These are phyloP conservation scores for Lasiodiplodia theobromae DNA, from an alignment of 2,329 filamentous ascomycete species.

Conservation along the genomic window DNA sequence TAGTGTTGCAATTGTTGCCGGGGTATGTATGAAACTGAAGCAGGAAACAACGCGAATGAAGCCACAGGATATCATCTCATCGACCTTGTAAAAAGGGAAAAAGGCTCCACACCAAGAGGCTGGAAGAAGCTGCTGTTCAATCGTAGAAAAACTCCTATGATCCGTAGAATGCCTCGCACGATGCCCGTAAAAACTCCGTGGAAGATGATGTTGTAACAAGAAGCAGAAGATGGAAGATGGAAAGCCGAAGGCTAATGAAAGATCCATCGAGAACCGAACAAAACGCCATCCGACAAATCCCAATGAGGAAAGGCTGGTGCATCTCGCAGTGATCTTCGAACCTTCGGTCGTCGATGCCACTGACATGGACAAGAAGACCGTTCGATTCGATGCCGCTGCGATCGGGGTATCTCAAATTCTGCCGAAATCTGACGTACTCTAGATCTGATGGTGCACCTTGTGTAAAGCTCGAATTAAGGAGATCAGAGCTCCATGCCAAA, in stretches of 20 bases:
- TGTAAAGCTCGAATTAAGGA: constrained; percentile 3
- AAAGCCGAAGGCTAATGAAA: constrained; percentile 6
- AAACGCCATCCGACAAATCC: constrained; percentile 25
- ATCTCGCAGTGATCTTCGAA: constrained; percentile 17
- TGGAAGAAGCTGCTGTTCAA: constrained; percentile 18
- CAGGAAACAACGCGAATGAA: not conserved
- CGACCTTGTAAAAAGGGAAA: constrained; percentile 12
- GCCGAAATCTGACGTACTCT: constrained; percentile 29
- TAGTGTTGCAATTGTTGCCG: constrained; percentile 18
- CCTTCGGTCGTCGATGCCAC: constrained; percentile 7
- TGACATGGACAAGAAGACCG: constrained; percentile 15
- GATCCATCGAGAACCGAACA: constrained; percentile 16
- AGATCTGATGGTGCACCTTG: constrained; percentile 21
- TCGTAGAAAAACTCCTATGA: constrained; percentile 23
- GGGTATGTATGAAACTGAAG: constrained; percentile 22
- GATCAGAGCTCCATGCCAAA: constrained; percentile 73
- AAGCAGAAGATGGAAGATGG: not conserved
- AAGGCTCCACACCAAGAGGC: constrained; percentile 13
- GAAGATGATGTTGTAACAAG: constrained; percentile 28
- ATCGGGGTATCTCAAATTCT: constrained; percentile 31
- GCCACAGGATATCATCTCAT: constrained; percentile 27
- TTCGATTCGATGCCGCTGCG: constrained; percentile 27
- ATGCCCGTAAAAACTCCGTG: constrained; percentile 26
- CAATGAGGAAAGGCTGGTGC: constrained; percentile 21
- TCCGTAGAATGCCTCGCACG: constrained; percentile 25